phyloP scores from a whole-genome alignment of 2,329 filamentous ascomycete species.

The Aspergillus jensenii region DNA sequence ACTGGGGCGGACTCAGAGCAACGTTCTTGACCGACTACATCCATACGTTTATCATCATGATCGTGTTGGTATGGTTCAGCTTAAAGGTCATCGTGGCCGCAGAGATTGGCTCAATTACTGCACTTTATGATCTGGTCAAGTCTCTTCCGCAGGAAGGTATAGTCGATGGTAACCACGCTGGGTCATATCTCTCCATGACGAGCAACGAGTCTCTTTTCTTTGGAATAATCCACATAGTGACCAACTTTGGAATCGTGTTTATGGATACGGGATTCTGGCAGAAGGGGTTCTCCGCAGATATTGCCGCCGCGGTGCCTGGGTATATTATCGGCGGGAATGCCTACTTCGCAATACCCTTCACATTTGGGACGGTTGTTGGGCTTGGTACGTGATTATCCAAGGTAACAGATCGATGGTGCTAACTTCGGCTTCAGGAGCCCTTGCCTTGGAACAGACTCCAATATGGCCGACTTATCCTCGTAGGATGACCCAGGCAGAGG shows the following conservation, averaged over 20 bases:
- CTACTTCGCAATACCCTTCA: slow-evolving; percentile 47
- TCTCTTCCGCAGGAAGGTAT: slow-evolving; percentile 33
- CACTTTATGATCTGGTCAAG: slow-evolving; percentile 40
- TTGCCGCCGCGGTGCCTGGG: slow-evolving; percentile 42
- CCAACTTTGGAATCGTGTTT: slow-evolving; percentile 37
- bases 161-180: slow-evolving; percentile 29
- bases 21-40: slow-evolving; percentile 46
- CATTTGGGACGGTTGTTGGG: slow-evolving; percentile 50
- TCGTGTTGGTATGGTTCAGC: slow-evolving; percentile 41
- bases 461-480: slow-evolving; percentile 54
- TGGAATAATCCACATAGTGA: slow-evolving; percentile 38
- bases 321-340: slow-evolving; percentile 45
- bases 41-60: slow-evolving; percentile 43
- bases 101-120: slow-evolving; percentile 33
- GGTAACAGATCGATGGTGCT: no score
- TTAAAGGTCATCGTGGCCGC: slow-evolving; percentile 37
- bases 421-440: slow-evolving; percentile 22
- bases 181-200: slow-evolving; percentile 41
- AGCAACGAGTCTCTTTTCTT: slow-evolving; percentile 39
- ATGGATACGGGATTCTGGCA: slow-evolving; percentile 49
- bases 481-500: slow-evolving; percentile 26
- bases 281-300: slow-evolving; percentile 44
- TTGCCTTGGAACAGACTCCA: slow-evolving; percentile 46
- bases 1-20: slow-evolving; percentile 40
- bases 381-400: slow-evolving; percentile 22